A percentile compares a stretch with the other conserved stretches of the same genome.
These are phyloP conservation scores for Fusarium sp. DNA, from an alignment of 2,329 filamentous ascomycete genomes.

Conservation along the genomic window DNA sequence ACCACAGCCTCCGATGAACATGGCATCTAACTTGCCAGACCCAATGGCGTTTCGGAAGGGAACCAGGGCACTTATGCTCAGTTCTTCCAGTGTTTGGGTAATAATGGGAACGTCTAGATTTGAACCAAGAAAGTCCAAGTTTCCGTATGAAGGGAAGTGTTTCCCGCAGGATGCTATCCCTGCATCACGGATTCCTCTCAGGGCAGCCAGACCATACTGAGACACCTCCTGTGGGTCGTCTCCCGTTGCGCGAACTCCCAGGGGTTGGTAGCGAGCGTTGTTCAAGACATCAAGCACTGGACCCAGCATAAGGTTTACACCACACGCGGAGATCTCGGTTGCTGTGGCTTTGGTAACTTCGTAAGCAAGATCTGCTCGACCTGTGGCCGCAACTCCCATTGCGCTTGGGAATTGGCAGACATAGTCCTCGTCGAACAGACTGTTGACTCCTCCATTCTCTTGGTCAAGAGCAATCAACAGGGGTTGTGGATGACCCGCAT, in stretches of 20 bases:
- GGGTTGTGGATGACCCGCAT: slow-evolving; percentile 89
- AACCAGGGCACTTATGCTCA: slow-evolving; percentile 90
- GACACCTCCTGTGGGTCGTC: slow-evolving; percentile 97
- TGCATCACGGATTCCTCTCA: slow-evolving; percentile 93
- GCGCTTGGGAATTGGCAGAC: slow-evolving; percentile 97
- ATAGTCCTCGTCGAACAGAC: slow-evolving; percentile 93
- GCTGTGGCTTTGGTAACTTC: slow-evolving; percentile 93
- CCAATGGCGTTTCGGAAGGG: slow-evolving; percentile 92
- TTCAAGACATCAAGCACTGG: slow-evolving; percentile 94
- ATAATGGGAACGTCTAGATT: slow-evolving; percentile 94
- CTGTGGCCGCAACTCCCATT: slow-evolving; percentile 95
- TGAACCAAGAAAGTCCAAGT: slow-evolving; percentile 91
- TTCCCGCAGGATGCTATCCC: slow-evolving; percentile 92
- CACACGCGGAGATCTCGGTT: slow-evolving; percentile 90
- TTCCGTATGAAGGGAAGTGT: slow-evolving; percentile 96
- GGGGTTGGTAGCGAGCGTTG: slow-evolving; percentile 88
- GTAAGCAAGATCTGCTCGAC: slow-evolving; percentile 85
- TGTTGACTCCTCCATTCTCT: slow-evolving; percentile 98
- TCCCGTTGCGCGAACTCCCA: slow-evolving; percentile 89
- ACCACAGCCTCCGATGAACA: slow-evolving; percentile 95
- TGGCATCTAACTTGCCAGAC: slow-evolving; percentile 84
- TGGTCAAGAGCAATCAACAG: slow-evolving; percentile 93
- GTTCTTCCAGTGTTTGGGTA: slow-evolving; percentile 90
- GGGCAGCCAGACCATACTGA: slow-evolving; percentile 87
- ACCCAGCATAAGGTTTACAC: slow-evolving; percentile 94